Evolutionary conservation across 2,329 filamentous ascomycete genomes (phyloP), one percentile per base, ranked within the genome.

Genomic region (Hypomyces rosellus): DNA sequence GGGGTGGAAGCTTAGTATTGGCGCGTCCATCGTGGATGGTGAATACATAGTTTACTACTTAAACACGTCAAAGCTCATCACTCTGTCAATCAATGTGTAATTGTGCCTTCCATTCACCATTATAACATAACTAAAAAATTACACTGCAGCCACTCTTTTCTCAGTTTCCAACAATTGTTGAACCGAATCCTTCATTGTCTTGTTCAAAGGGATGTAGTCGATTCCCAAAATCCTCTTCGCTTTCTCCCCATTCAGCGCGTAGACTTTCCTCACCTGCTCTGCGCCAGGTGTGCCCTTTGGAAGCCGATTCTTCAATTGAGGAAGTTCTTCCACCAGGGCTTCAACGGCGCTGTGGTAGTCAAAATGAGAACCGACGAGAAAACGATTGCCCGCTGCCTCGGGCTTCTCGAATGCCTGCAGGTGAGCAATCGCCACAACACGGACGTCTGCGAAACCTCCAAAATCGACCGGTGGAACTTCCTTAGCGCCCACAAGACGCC

Each of bases 301-400:
- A 5, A 60, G 8, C 4, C 51, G 57, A 13, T 15, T 37, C 25
- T 45, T 44, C 15, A 57, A 71, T 56, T 81, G 67, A 0, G 78
- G 78, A 57, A 80, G 81, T 51, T 75, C 67, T 57, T 77, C 75
- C 47, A 71, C 67, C 44, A 86, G 74, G 37, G 80, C 71, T 46
- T 81, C 72, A 4, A 60, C 54, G 0, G 71, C 73, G 34, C 85
- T 75, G 59, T 76, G 70, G 59, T 77, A 76, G 62, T 86, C 86
- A 47, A 84, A 86, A 58, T 77, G 72, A 0, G 77, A 80, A 0
- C 76, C 75, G 0, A 80, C 77, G 39, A 82, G 83, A 67, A 87
- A 86, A 2, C 84, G 74, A 67, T 84, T 78, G 43, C 72, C 70
- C 0, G 76, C 80, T 1, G 78, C 81, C 13, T 76, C 76, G 0